Conservation (phyloP, 331 rosid species). For the Quercus phellos region DNA sequence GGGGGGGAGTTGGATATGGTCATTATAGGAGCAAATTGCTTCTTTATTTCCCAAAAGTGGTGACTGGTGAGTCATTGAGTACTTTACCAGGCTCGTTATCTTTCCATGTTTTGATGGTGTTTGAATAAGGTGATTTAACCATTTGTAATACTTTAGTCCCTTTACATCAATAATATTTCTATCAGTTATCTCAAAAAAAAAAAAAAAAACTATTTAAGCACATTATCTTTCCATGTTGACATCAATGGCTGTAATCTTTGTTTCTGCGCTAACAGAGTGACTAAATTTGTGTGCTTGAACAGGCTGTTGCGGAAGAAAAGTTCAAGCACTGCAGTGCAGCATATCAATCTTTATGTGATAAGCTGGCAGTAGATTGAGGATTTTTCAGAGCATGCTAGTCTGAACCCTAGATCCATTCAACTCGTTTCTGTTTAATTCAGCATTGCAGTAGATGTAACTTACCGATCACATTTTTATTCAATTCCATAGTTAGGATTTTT, state of each 20-base stretch:
- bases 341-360: conserved; percentile 63
- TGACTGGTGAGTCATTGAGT: neutral
- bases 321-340: conserved; percentile 81
- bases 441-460: conserved; percentile 24
- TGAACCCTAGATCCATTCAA: neutral
- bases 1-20: too few relatives aligned
- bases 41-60: too few relatives aligned
- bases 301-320: conserved; percentile 75
- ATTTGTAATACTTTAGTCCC: too few relatives aligned
- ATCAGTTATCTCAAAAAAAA: too few relatives aligned
- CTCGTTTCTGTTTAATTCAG: conserved; percentile 3
- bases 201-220: too few relatives aligned
- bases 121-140: too few relatives aligned
- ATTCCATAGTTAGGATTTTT: conserved; percentile 5
- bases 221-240: neutral
- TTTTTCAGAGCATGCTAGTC: conserved; percentile 9
- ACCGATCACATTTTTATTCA: neutral
- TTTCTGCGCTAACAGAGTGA: neutral
- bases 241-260: neutral
- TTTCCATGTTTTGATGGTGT: neutral
- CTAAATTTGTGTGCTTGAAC: neutral
- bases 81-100: neutral
- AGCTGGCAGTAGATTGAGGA: conserved; percentile 41
- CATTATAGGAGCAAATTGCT: too few relatives aligned
- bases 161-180: too few relatives aligned